Base-by-base conservation (phyloP, 148 eudicot genomes). In the Beta vulgaris region DNA sequence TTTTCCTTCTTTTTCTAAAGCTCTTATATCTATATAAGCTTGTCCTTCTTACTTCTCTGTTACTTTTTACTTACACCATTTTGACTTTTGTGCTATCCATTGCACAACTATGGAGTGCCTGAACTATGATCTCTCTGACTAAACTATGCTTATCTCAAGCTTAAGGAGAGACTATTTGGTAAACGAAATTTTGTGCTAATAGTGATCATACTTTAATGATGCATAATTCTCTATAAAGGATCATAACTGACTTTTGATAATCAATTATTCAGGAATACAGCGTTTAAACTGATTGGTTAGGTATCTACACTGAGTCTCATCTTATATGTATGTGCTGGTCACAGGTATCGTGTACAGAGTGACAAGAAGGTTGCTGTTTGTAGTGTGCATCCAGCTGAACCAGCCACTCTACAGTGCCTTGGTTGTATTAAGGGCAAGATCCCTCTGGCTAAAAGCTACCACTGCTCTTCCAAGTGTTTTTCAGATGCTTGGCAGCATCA, bases 401-500 rank as follows among this genome's bases (percentile, higher is more conserved):
- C 84, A 78, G 99, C 99, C 71, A 96, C 98, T 39, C 74, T 96
- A 66, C 99, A 96, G 84, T 96, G 99, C 82, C 59, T 91, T 79
- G 99, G 98, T 62, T 96, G 99, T 75, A 80, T 92, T 6, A 96
- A 96, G 86, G 98, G 95, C 75, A 96, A 91, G 79, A 86, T 96
- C 69, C 98, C 98, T 65, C 83, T 84, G 78, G 37, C 89, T 54
- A 96, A 96, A 86, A 96, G 99, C 74, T 96, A 92, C 76, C 99
- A 96, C 78, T 96, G 99, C 82, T 86, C 99, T 55, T 80, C 98
- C 6, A 96, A 96, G 84, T 96, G 99, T 81, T 96, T 96, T 81
- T 91, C 91, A 5, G 94, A 96, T 86, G 98, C 99, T 23, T 96
- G 99, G 99, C 97, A 92, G 78, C 99, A 96, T 83, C 99, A 96